These are phyloP conservation scores for Aspergillus latus DNA, from an alignment of 2,329 filamentous ascomycete genomes.

Conservation along the genomic window DNA sequence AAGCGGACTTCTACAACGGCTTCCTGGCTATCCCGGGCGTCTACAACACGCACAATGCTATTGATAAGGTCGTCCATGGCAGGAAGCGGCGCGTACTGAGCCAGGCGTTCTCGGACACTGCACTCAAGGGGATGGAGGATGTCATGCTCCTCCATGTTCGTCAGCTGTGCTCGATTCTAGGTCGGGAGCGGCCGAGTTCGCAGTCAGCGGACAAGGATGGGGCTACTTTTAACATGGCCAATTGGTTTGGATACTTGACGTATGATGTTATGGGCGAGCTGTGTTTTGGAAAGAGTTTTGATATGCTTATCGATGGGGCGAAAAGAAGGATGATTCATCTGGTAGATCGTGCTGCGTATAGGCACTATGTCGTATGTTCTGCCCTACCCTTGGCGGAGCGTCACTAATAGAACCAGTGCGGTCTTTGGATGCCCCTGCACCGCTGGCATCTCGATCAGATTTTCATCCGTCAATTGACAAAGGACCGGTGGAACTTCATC, in stretches of 20 bases:
- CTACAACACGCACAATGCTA: slow-evolving; percentile 70
- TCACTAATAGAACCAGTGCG: slow-evolving; percentile 53
- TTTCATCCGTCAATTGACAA: slow-evolving; percentile 66
- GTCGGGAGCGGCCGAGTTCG: slow-evolving; percentile 20
- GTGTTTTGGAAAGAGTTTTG: slow-evolving; percentile 53
- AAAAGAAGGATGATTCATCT: slow-evolving; percentile 65
- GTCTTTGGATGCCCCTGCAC: slow-evolving; percentile 69
- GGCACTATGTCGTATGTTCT: slow-evolving; percentile 64
- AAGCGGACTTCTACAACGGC: slow-evolving; percentile 71
- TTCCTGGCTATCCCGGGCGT: slow-evolving; percentile 65
- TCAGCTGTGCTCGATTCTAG: slow-evolving; percentile 56
- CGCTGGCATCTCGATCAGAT: slow-evolving; percentile 66
- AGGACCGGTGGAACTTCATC: slow-evolving; percentile 68
- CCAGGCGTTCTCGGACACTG: slow-evolving; percentile 68
- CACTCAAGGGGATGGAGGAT: slow-evolving; percentile 67
- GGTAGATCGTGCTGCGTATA: slow-evolving; percentile 66
- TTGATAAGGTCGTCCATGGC: slow-evolving; percentile 67
- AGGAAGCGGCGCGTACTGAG: slow-evolving; percentile 70
- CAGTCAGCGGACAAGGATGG: slow-evolving; percentile 21
- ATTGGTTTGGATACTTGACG: slow-evolving; percentile 46
- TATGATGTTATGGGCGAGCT: slow-evolving; percentile 55
- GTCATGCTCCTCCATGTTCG: slow-evolving; percentile 66
- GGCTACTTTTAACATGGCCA: slow-evolving; percentile 28
- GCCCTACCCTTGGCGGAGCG: neutral
- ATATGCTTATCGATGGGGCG: slow-evolving; percentile 46